A percentile compares a stretch with the other conserved stretches of the same genome.
These are phyloP conservation scores for Amanita molliuscula DNA, from an alignment of 768 basidiomycete genomes.

Conservation along the genomic window DNA sequence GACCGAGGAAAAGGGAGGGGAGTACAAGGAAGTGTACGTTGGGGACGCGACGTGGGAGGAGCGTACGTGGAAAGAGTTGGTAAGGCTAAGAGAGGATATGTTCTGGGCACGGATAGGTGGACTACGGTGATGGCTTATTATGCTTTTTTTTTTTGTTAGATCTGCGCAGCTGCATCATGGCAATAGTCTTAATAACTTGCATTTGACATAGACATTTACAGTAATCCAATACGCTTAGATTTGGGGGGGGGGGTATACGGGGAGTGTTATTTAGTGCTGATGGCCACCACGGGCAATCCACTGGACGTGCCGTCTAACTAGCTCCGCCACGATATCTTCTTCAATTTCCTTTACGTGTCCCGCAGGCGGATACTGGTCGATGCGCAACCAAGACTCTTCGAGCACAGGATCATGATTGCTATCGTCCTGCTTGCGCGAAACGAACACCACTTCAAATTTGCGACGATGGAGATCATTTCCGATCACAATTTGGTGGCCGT, in stretches of 20 bases:
- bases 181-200: background rate
- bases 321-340: conserved; percentile 74
- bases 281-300: conserved; percentile 43
- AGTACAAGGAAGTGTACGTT: conserved; percentile 34
- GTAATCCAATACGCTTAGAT: background rate
- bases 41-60: conserved; percentile 78
- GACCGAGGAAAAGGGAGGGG: conserved; percentile 5
- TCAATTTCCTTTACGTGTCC: conserved; percentile 72
- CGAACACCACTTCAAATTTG: conserved; percentile 89
- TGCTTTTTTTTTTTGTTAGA: background rate
- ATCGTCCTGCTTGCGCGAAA: conserved; percentile 39
- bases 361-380: conserved; percentile 31
- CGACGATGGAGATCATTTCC: conserved; percentile 91
- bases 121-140: background rate
- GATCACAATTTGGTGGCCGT: conserved; percentile 96
- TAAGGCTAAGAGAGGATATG: conserved; percentile 69
- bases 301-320: conserved; percentile 59
- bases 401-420: conserved; percentile 19
- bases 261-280: background rate
- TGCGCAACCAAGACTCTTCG: conserved; percentile 54
- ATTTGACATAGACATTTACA: no score
- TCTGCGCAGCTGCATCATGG: background rate
- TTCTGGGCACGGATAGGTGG: conserved; percentile 75
- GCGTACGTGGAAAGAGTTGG: conserved; percentile 72
- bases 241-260: background rate